Evolutionary conservation across 768 basidiomycete genomes (phyloP), one percentile per base, ranked within the genome.

Genomic region (Tylopilus subfusipes): DNA sequence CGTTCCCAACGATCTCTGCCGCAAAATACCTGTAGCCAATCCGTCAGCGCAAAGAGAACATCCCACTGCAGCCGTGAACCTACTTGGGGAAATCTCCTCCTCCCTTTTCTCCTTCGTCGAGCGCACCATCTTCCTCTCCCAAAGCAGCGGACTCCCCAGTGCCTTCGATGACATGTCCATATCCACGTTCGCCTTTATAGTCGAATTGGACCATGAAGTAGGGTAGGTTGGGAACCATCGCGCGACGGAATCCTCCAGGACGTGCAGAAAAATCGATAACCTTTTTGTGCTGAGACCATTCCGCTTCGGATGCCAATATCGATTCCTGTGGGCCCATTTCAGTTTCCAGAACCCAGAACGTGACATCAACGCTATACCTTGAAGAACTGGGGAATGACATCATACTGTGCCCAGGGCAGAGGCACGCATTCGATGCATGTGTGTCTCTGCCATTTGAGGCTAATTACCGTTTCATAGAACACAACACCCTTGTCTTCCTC

Each of bases 121-220:
- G 70, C 22, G 80, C 84, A 40, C 78, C 80, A 25, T 79, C 80
- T 56, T 85, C 84, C 16, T 85, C 82, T 29, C 83, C 87, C 18
- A 78, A 75, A 11, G 74, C 81, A 0, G 79, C 75, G 3, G 79
- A 81, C 34, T 90, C 85, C 24, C 79, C 83, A 0, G 83, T 82
- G 1, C 97, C 97, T 69, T 99, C 97, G 56, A 99, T 97, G 57
- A 99, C 91, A 71, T 99, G 97, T 0, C 97, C 97, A 67, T 93
- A 99, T 2, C 97, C 97, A 65, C 92, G 93, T 72, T 98, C 94
- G 24, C 97, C 94, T 64, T 95, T 98, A 72, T 98, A 80, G 72
- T 99, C 97, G 70, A 96, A 99, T 63, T 96, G 94, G 8, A 98
- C 90, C 92, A 95, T 96, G 65, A 99, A 99, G 72, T 99, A 99